These are phyloP conservation scores for Scheffersomyces illinoinensis DNA, from an alignment of 1,139 yeast genomes.

Conservation along the genomic window DNA sequence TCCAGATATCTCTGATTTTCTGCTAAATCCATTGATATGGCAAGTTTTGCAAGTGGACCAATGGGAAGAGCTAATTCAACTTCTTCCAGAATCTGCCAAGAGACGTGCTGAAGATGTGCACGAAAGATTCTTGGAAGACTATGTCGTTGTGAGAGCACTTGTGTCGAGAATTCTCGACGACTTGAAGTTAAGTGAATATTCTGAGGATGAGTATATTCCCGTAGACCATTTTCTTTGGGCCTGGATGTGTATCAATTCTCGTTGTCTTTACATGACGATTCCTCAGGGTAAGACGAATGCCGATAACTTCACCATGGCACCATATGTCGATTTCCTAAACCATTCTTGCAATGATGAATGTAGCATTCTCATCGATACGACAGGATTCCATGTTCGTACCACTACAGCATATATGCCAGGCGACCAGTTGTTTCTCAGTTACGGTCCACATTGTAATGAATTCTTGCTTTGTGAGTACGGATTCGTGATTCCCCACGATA, in stretches of 20 bases:
- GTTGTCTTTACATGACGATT: conserved; percentile 80
- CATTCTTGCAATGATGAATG: conserved; percentile 64
- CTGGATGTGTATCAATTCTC: conserved; percentile 87
- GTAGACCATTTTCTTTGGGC: conserved; percentile 53
- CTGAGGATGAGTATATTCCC: conserved; percentile 8
- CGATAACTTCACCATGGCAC: conserved; percentile 88
- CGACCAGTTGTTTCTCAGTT: conserved; percentile 70
- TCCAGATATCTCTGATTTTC: conserved; percentile 52
- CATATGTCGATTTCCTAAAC: conserved; percentile 85
- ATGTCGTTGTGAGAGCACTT: conserved; percentile 22
- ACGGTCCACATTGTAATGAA: conserved; percentile 87
- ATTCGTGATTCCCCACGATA: conserved; percentile 52
- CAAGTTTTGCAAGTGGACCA: conserved; percentile 25
- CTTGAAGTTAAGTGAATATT: not conserved
- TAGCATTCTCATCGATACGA: conserved; percentile 42
- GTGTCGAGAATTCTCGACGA: conserved; percentile 15
- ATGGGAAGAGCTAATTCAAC: conserved; percentile 25
- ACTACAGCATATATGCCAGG: conserved; percentile 33
- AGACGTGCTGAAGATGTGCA: conserved; percentile 37
- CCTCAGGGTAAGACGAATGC: conserved; percentile 48
- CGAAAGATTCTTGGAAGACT: conserved; percentile 41
- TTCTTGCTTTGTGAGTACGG: conserved; percentile 87
- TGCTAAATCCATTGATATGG: conserved; percentile 56
- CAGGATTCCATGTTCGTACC: conserved; percentile 55
- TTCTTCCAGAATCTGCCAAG: conserved; percentile 42